Evolutionary conservation across 2,329 filamentous ascomycete species (phyloP), one percentile per base, ranked within the genome.

Genomic region (Fusarium torreyae): DNA sequence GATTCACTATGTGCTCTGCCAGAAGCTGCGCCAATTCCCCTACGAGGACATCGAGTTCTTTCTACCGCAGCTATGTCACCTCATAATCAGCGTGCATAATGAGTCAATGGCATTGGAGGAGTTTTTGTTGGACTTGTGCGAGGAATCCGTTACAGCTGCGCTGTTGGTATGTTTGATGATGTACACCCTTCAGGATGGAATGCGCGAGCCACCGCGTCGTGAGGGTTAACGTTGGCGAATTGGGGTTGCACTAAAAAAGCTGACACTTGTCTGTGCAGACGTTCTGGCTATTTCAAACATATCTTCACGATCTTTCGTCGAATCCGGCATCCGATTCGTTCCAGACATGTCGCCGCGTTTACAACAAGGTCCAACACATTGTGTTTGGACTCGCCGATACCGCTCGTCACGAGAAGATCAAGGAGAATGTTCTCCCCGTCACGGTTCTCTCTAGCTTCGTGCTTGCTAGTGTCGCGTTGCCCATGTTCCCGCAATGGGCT

Each of bases 1-100:
- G 75, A 95, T 96, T 77, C 92, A 95, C 82, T 94, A 95, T 85
- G 92, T 94, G 67, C 88, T 96, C 68, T 95, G 93, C 85, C 92
- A 91, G 76, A 96, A 96, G 87, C 86, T 96, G 77, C 92, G 93
- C 78, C 92, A 93, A 81, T 96, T 96, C 78, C 92, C 91, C 70
- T 96, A 95, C 83, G 92, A 94, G 84, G 92, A 96, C 81, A 94
- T 96, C 78, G 93, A 96, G 82, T 96, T 96, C 89, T 96, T 95
- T 85, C 87, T 96, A 50, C 93, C 93, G 67, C 92, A 94, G 84
- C 84, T 96, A 84, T 96, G 93, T 79, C 93, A 96, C 82, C 89
- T 96, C 69, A 90, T 94, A 81, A 92, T 96, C 77, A 94, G 92
- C 81, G 88, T 95, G 79, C 90, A 95, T 84, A 96, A 95, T 81